phyloP scores from a whole-genome alignment of 2,329 filamentous ascomycete genomes.

The Fusarium albosuccineum region DNA sequence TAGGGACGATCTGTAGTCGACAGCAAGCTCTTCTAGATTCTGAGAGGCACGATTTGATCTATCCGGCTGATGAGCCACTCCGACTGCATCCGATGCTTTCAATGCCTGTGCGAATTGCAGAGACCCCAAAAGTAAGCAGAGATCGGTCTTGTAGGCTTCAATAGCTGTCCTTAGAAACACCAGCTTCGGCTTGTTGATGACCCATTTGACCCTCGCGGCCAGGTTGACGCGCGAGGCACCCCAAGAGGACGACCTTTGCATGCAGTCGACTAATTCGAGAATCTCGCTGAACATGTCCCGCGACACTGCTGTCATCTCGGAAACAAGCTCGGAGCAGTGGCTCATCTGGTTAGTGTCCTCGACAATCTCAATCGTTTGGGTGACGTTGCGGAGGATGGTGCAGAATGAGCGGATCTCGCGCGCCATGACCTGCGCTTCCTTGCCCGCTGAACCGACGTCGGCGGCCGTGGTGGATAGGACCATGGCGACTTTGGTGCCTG shows the following conservation, averaged over 20 bases:
- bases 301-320: not conserved
- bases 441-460: not conserved
- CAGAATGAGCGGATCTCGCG: not conserved
- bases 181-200: not conserved
- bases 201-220: not conserved
- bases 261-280: not conserved
- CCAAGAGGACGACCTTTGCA: not conserved
- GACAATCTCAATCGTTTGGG: not conserved
- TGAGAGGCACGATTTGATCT: too few species aligned
- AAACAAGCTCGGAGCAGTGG: not conserved
- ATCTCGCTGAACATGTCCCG: not conserved
- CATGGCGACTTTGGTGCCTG: not conserved
- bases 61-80: too few species aligned
- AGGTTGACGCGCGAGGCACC: not conserved
- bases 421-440: not conserved
- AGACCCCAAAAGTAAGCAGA: not conserved
- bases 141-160: not conserved
- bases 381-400: not conserved
- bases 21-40: too few species aligned
- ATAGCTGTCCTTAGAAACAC: not conserved
- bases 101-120: not conserved
- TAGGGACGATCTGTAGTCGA: too few species aligned
- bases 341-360: not conserved
- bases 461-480: not conserved
- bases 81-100: not conserved